A percentile compares a stretch with the other conserved stretches of the same genome.
These are phyloP conservation scores for Phyllosticta paracitricarpa DNA, from an alignment of 2,329 filamentous ascomycete species.

Conservation along the genomic window DNA sequence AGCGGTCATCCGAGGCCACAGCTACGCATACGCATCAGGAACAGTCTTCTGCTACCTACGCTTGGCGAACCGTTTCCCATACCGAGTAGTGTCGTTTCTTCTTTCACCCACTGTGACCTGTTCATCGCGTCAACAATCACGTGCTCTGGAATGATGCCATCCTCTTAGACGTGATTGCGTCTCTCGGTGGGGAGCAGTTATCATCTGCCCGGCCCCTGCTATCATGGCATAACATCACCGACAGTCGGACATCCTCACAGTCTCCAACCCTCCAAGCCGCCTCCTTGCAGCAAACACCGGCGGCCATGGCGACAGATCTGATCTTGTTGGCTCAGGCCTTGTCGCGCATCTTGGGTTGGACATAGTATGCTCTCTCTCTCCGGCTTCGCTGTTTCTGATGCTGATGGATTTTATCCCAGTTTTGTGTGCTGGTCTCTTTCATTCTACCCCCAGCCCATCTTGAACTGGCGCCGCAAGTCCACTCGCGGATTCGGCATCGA, in stretches of 20 bases:
- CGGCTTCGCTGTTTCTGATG: not conserved
- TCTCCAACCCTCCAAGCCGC: not conserved
- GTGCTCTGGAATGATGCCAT: conserved; percentile 8
- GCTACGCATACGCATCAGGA: no score
- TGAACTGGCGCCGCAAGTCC: conserved; percentile 66
- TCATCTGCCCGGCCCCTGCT: not conserved
- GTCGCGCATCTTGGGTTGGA: conserved; percentile 27
- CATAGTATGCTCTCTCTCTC: conserved; percentile 14
- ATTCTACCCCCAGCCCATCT: conserved; percentile 83
- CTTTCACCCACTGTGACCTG: no score
- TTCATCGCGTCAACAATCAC: not conserved
- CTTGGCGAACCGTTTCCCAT: no score
- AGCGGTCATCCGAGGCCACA: no score
- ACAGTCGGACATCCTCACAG: not conserved
- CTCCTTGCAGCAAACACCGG: not conserved
- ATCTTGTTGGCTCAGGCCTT: conserved; percentile 23
- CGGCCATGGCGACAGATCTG: conserved; percentile 16
- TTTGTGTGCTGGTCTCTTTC: conserved; percentile 51
- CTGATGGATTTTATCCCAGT: conserved; percentile 1
- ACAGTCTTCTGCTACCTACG: no score
- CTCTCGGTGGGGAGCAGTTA: not conserved
- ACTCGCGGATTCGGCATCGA: conserved; percentile 81
- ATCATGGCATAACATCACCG: not conserved
- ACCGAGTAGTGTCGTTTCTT: no score
- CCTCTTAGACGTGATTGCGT: not conserved